Percentiles rank a stretch among this genome's conserved stretches.
Conservation (phyloP, 164 flowering plant species). For the Stephania cephalantha region DNA sequence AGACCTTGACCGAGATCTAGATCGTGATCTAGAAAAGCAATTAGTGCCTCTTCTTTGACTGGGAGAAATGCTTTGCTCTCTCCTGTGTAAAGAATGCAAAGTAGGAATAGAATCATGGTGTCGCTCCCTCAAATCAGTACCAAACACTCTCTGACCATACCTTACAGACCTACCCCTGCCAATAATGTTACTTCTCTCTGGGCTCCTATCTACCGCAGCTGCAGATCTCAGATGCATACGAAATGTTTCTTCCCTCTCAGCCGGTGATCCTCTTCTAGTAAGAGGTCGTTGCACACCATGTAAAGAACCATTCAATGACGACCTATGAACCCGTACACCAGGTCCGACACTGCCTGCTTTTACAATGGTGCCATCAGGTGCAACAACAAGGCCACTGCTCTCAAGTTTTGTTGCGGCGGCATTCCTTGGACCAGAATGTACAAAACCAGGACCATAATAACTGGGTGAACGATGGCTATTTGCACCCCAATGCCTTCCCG, state of each 20-base stretch:
- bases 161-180: conserved; percentile 28
- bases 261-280: conserved; percentile 32
- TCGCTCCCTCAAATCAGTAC: conserved; percentile 31
- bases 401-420: conserved; percentile 23
- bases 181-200: conserved; percentile 17
- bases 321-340: conserved; percentile 20
- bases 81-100: conserved; percentile 23
- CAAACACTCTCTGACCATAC: conserved; percentile 22
- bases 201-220: conserved; percentile 22
- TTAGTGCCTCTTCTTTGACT: conserved; percentile 21
- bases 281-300: conserved; percentile 19
- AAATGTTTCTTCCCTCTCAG: conserved; percentile 30
- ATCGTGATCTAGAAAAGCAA: conserved; percentile 19
- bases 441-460: conserved; percentile 19
- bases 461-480: conserved; percentile 26
- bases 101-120: conserved; percentile 21
- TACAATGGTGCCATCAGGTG: conserved; percentile 23
- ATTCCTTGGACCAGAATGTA: conserved; percentile 16
- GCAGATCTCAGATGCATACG: conserved; percentile 20
- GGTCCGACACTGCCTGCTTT: conserved; percentile 21
- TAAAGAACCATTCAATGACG: conserved; percentile 22
- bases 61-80: conserved; percentile 46
- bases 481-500: conserved; percentile 24
- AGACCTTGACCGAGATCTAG: conserved; percentile 44
- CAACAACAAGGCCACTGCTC: conserved; percentile 28